These are phyloP conservation scores for Cutaneotrichosporon mucoides DNA, from an alignment of 1,284 basidiomycete species.

Conservation along the genomic window DNA sequence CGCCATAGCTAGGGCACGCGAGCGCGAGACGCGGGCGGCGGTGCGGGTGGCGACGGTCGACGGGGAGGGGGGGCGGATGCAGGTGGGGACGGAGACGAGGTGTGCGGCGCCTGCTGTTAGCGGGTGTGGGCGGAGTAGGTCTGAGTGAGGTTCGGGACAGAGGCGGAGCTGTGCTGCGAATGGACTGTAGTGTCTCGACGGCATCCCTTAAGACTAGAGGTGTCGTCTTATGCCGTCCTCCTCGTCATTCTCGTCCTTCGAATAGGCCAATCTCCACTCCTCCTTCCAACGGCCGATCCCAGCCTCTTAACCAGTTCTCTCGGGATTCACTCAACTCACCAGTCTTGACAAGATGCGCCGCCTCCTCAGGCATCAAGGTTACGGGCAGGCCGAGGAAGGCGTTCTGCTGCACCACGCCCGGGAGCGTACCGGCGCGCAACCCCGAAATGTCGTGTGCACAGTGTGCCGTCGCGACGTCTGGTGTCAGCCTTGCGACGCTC, in stretches of 20 bases:
- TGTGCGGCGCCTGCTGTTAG: constrained; percentile 62
- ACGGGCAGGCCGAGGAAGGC: constrained; percentile 89
- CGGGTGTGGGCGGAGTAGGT: background rate
- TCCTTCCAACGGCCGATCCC: too few species aligned
- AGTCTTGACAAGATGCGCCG: constrained; percentile 75
- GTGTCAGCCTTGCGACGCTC: too few species aligned
- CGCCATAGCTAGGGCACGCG: constrained; percentile 14
- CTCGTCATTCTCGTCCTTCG: too few species aligned
- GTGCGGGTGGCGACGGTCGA: constrained; percentile 49
- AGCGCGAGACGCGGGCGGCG: constrained; percentile 22
- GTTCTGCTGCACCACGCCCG: constrained; percentile 94
- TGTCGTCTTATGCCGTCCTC: too few species aligned
- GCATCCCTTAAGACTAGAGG: too few species aligned
- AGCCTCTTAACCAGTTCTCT: too few species aligned
- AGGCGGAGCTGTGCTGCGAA: too few species aligned
- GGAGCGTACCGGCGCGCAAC: constrained; percentile 81
- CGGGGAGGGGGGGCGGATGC: constrained; percentile 57
- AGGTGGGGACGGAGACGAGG: constrained; percentile 69
- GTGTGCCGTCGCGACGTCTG: constrained; percentile 70
- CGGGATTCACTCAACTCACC: constrained; percentile 52
- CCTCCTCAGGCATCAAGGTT: constrained; percentile 85
- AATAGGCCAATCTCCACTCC: too few species aligned
- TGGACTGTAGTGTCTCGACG: too few species aligned
- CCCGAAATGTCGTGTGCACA: constrained; percentile 78
- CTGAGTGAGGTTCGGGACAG: too few species aligned